Evolutionary conservation across 2,329 filamentous ascomycete genomes (phyloP), one percentile per base, ranked within the genome.

Genomic region (Beauveria sp.): DNA sequence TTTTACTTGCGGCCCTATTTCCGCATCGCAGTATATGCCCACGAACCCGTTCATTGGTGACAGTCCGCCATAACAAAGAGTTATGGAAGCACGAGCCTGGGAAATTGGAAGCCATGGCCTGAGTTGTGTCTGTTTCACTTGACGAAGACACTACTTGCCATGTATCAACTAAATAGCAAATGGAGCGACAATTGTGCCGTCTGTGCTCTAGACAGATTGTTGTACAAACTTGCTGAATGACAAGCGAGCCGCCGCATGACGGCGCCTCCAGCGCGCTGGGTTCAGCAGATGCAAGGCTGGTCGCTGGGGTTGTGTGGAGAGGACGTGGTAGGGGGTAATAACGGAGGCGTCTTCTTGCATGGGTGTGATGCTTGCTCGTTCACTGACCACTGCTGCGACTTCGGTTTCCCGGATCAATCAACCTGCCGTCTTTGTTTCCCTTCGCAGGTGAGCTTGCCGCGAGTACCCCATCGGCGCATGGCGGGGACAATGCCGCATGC

Each of bases 221-320:
- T 34, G 47, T 34, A 22, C 48, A 53, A 53, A 46, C 47, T 41
- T 16, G 26, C 16, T 24, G 26, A 22, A 10, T 53, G 56, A 48
- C 48, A 59, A 53, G 56, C 56, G 56, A 59, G 47, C 24, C 48
- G 56, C 48, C 48, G 26, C n/a, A 18, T n/a, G 56, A n/a, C 48
- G 46, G 56, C 56, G 56, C n/a, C 48, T 59, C 56, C 20, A 53
- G 26, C 6, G 34, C 48, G 34, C 48, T 46, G 56, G 56, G 26
- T 59, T 59, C 34, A 8, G 14, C 37, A 43, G 34, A 41, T 51
- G 37, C 34, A 55, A 28, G 40, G 37, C 37, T 12, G 22, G 52
- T 55, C 41, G 41, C 41, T 46, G 40, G n/a, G 55, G 40, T 53
- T 40, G 56, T 44, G 56, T 34, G 47, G 44, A 30, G 44, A 48